Conservation (phyloP, 495 filamentous ascomycete genomes). For the Lasiosphaeria hispida region DNA sequence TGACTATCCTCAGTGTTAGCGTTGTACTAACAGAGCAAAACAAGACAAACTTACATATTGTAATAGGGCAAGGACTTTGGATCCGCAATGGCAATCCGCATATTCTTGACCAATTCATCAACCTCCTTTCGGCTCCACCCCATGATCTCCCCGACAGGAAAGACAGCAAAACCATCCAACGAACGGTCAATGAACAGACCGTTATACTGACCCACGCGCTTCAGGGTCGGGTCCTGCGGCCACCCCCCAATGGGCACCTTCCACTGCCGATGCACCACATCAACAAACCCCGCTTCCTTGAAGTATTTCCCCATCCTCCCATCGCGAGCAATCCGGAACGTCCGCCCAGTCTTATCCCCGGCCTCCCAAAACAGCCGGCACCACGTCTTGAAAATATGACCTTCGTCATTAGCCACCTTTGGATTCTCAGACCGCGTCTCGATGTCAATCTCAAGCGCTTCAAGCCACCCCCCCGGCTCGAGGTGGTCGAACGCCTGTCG, state of each 20-base stretch:
- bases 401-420: background rate
- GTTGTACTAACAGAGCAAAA: background rate
- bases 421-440: conserved; percentile 5
- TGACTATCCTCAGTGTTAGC: too few species aligned
- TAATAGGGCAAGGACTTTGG: background rate
- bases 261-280: background rate
- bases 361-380: conserved; percentile 9
- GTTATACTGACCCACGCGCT: conserved; percentile 7
- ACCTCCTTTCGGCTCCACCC: conserved; percentile 17
- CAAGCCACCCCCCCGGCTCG: conserved; percentile 12
- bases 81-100: background rate
- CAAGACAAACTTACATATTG: conserved; percentile 1
- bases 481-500: background rate
- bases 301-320: background rate
- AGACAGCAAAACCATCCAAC: conserved; percentile 16
- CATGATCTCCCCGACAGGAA: conserved; percentile 12
- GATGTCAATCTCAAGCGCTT: conserved; percentile 6
- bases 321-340: conserved; percentile 3
- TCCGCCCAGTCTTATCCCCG: conserved; percentile 8
- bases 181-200: conserved; percentile 5
- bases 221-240: conserved; percentile 17
- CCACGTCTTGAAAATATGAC: conserved; percentile 14
- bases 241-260: conserved; percentile 19
- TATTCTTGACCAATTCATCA: background rate
- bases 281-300: conserved; percentile 4